These are phyloP conservation scores for Hyaloraphidium curvatum DNA, from an alignment of 192 early-diverging fungal species.

Conservation along the genomic window DNA sequence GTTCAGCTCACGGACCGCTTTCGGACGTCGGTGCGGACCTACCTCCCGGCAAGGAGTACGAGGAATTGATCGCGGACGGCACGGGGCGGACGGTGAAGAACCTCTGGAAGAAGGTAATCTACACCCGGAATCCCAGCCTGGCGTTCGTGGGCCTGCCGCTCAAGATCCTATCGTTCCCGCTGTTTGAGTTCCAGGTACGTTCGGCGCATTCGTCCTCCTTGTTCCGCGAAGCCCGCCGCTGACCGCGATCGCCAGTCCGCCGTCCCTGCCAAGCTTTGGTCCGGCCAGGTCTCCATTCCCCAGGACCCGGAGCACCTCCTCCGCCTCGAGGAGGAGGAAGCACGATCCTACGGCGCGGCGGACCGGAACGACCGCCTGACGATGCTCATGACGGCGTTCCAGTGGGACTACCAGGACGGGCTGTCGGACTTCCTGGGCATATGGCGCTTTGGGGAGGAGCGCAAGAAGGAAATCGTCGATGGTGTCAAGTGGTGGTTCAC, in stretches of 20 bases:
- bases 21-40: neutral
- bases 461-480: no score
- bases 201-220: conserved; percentile 19
- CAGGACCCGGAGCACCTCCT: neutral
- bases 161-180: conserved; percentile 33
- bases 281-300: no score
- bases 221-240: neutral
- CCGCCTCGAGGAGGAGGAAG: neutral
- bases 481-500: no score
- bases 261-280: no score
- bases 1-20: no score
- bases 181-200: conserved; percentile 34
- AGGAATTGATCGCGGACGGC: neutral
- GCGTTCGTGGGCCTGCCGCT: conserved; percentile 36
- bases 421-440: neutral
- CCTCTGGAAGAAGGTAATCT: conserved; percentile 25
- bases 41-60: neutral
- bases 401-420: neutral
- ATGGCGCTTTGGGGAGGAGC: neutral
- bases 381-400: neutral
- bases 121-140: conserved; percentile 26
- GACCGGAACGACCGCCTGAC: neutral
- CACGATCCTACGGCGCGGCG: neutral
- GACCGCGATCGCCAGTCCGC: neutral
- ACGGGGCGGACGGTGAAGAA: conserved; percentile 6